phyloP scores from a whole-genome alignment of 352 stramenopile genomes.

The Hyaloperonospora brassicae region DNA sequence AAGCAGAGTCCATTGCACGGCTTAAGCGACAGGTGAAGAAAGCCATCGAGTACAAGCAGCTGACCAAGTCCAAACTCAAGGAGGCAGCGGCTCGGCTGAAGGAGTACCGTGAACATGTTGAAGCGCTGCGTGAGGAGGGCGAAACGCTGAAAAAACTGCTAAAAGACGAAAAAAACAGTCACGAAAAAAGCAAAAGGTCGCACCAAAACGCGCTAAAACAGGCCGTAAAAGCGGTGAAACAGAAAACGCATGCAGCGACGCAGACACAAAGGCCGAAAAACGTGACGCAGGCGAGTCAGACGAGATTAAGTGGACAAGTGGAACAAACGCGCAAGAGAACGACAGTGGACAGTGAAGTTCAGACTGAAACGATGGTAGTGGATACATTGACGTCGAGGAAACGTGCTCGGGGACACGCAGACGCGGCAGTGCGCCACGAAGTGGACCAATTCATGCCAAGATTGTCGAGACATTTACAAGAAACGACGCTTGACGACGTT shows the following conservation, averaged over 20 bases:
- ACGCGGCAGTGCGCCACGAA: background rate
- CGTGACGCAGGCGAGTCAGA: slow-evolving; percentile 20
- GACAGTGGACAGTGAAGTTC: slow-evolving; percentile 6
- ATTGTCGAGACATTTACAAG: slow-evolving; percentile 3
- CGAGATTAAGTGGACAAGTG: slow-evolving; percentile 14
- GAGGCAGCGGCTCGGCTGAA: slow-evolving; percentile 47
- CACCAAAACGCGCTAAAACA: slow-evolving; percentile 6
- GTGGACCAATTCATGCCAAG: slow-evolving; percentile 15
- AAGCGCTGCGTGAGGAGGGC: slow-evolving; percentile 34
- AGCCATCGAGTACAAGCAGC: slow-evolving; percentile 40
- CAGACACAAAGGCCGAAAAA: slow-evolving; percentile 14
- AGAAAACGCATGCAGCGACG: slow-evolving; percentile 5
- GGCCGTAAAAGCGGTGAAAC: slow-evolving; percentile 13
- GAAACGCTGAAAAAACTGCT: slow-evolving; percentile 24
- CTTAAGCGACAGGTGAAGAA: slow-evolving; percentile 34
- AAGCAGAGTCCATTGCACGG: slow-evolving; percentile 45
- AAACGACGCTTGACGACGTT: slow-evolving; percentile 1
- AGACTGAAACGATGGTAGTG: slow-evolving; percentile 11
- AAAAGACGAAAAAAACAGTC: background rate
- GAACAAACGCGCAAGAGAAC: slow-evolving; percentile 8
- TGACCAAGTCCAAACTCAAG: slow-evolving; percentile 63
- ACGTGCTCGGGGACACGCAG: slow-evolving; percentile 2
- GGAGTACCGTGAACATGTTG: slow-evolving; percentile 53
- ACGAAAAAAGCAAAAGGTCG: slow-evolving; percentile 12
- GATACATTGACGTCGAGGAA: slow-evolving; percentile 7